Conservation (phyloP, 768 basidiomycete species). For the Pleurotus giganteus region DNA sequence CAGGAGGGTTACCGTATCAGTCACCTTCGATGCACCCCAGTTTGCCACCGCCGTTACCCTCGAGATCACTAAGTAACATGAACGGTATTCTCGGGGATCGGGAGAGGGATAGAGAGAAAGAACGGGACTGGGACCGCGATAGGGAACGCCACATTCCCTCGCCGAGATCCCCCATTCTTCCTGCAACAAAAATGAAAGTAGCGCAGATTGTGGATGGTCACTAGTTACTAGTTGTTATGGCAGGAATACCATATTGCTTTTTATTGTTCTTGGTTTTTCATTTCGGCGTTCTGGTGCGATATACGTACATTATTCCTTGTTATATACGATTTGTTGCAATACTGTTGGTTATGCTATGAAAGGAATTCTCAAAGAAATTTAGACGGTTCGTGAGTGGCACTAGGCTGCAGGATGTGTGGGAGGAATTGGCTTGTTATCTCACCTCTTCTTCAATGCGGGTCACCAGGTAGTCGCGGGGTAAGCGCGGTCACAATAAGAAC, state of each 20-base stretch:
- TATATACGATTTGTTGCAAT: slow-evolving; percentile 3
- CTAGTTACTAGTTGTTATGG: slow-evolving; percentile 15
- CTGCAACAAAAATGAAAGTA: slow-evolving; percentile 40
- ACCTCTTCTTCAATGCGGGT: not conserved
- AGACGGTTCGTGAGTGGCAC: not conserved
- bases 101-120: slow-evolving; percentile 24
- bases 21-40: slow-evolving; percentile 19
- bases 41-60: slow-evolving; percentile 13
- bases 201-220: slow-evolving; percentile 41
- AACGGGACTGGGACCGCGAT: slow-evolving; percentile 25
- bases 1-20: slow-evolving; percentile 17
- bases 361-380: slow-evolving; percentile 4
- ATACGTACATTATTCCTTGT: slow-evolving; percentile 5
- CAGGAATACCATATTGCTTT: not conserved
- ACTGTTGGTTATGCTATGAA: not conserved
- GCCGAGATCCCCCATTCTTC: slow-evolving; percentile 20
- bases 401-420: slow-evolving; percentile 4
- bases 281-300: not conserved
- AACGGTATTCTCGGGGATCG: slow-evolving; percentile 14
- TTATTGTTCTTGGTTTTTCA: not conserved
- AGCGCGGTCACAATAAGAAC: slow-evolving; percentile 9
- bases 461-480: slow-evolving; percentile 5
- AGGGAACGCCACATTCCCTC: slow-evolving; percentile 10
- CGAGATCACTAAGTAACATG: slow-evolving; percentile 11
- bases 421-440: not conserved